A percentile compares a stretch with the other conserved stretches of the same genome.
phyloP scores from a whole-genome alignment of 1,139 yeast species.

The Saccharomyces hybrid region DNA sequence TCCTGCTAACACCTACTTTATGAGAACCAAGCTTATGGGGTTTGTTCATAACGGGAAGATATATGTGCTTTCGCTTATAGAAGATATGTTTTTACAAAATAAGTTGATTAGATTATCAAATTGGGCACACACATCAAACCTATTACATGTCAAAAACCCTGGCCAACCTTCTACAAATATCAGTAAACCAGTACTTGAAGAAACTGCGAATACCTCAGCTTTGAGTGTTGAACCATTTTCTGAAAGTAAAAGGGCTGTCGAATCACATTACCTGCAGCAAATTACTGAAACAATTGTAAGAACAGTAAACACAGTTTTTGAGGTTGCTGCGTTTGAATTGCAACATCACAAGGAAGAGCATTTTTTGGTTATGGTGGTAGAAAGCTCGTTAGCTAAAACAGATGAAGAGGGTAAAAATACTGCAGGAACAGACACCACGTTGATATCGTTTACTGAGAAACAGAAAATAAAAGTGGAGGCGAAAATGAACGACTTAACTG shows the following conservation, averaged over 20 bases:
- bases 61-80: conserved; percentile 80
- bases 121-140: conserved; percentile 32
- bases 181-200: background rate
- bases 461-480: conserved; percentile 21
- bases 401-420: background rate
- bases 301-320: conserved; percentile 75
- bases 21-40: conserved; percentile 86
- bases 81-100: conserved; percentile 78
- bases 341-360: conserved; percentile 71
- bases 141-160: conserved; percentile 6
- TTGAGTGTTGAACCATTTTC: background rate
- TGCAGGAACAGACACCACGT: background rate
- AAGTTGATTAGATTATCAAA: conserved; percentile 42
- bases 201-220: background rate
- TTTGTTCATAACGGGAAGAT: conserved; percentile 81
- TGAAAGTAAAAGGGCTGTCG: conserved; percentile 20
- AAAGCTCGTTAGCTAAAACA: conserved; percentile 58
- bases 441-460: conserved; percentile 7
- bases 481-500: conserved; percentile 53
- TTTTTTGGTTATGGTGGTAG: conserved; percentile 79
- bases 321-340: conserved; percentile 86
- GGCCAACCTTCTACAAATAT: background rate
- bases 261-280: conserved; percentile 73
- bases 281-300: conserved; percentile 60
- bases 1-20: conserved; percentile 40